Percentiles rank a stretch among this genome's conserved stretches.
phyloP scores from a whole-genome alignment of 805 yeast genomes.

The Candida khao-thaluensis region DNA sequence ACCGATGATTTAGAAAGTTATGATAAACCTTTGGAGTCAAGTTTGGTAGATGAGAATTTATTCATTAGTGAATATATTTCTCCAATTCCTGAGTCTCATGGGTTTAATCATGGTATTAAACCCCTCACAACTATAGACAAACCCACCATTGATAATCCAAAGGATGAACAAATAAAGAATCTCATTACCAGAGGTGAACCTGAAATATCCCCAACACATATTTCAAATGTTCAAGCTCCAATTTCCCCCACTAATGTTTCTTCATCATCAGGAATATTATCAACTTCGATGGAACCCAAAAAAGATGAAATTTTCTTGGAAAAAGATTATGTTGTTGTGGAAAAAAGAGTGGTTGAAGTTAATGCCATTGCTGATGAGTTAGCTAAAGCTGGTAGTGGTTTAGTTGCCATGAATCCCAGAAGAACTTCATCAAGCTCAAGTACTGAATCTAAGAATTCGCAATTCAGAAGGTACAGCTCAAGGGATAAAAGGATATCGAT shows the following conservation, averaged over 20 bases:
- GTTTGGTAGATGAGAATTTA: constrained; percentile 71
- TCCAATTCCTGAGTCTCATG: constrained; percentile 24
- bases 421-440: constrained; percentile 28
- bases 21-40: constrained; percentile 62
- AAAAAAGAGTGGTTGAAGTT: constrained; percentile 91
- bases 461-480: constrained; percentile 36
- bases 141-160: background rate
- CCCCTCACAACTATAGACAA: constrained; percentile 7
- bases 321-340: constrained; percentile 90
- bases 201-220: background rate
- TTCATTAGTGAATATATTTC: constrained; percentile 81
- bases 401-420: constrained; percentile 43
- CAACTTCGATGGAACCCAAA: constrained; percentile 17
- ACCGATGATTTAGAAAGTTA: constrained; percentile 49
- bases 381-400: constrained; percentile 57
- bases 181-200: constrained; percentile 25
- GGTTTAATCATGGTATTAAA: constrained; percentile 3
- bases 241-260: constrained; percentile 32
- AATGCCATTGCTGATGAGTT: constrained; percentile 94
- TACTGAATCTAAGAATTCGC: constrained; percentile 10
- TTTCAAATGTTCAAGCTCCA: background rate
- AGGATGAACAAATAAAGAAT: constrained; percentile 47
- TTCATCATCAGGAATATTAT: constrained; percentile 30
- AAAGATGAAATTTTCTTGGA: constrained; percentile 56
- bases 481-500: constrained; percentile 65